phyloP scores from a whole-genome alignment of 345 rosid species.

The Euphorbia tirucalli region DNA sequence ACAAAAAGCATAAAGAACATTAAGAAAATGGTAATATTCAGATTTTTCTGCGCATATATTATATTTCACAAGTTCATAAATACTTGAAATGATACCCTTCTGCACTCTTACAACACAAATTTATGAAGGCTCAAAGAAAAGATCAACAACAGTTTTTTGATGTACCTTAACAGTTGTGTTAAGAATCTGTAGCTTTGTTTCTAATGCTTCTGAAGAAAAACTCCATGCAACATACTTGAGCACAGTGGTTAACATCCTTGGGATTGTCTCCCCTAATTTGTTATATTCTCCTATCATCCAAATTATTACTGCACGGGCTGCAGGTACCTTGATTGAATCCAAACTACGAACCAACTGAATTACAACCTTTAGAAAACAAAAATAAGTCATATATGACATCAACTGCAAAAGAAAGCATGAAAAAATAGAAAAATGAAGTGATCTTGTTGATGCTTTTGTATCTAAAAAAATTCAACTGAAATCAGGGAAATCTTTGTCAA shows the following conservation, averaged over 20 bases:
- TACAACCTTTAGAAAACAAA: conserved; percentile 52
- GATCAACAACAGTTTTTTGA: background rate
- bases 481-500: background rate
- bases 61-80: background rate
- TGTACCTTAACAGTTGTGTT: conserved; percentile 70
- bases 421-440: background rate
- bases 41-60: background rate
- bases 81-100: background rate
- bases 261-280: conserved; percentile 67
- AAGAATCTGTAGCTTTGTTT: conserved; percentile 91
- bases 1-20: background rate
- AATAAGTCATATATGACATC: background rate
- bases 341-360: conserved; percentile 72
- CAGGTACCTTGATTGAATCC: conserved; percentile 82
- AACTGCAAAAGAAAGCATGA: background rate
- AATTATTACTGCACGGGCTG: conserved; percentile 84
- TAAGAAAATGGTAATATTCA: background rate
- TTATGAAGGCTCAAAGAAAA: background rate
- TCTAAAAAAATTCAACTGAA: background rate
- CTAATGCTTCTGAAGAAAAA: conserved; percentile 75
- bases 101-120: background rate
- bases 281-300: conserved; percentile 94
- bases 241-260: conserved; percentile 68
- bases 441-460: background rate
- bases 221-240: conserved; percentile 88